Conservation (phyloP, 139 green algal species). For the Coelastrella sp. region DNA sequence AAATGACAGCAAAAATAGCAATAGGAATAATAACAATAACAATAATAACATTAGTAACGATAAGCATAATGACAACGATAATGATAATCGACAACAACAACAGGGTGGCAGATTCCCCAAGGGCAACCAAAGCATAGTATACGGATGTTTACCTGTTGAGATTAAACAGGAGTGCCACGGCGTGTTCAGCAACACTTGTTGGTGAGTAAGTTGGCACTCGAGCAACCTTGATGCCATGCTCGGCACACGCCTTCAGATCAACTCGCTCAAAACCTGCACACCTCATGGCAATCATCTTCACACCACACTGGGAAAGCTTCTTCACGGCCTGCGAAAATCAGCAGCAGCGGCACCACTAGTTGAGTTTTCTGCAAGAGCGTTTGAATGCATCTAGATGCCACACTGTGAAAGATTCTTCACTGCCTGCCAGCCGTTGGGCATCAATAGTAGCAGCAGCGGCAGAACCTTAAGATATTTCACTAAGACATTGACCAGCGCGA, state of each 20-base stretch:
- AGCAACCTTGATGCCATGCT: constrained; percentile 65
- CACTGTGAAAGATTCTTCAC: too few relatives aligned
- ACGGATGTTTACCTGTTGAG: constrained; percentile 67
- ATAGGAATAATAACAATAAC: too few relatives aligned
- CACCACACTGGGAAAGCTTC: constrained; percentile 63
- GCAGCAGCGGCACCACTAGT: background rate
- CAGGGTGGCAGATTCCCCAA: background rate
- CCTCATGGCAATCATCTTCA: constrained; percentile 78
- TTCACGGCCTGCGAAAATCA: constrained; percentile 64
- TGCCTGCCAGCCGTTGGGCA: too few relatives aligned
- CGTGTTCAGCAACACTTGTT: constrained; percentile 82
- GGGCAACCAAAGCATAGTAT: background rate
- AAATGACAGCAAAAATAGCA: too few relatives aligned
- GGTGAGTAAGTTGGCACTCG: constrained; percentile 85
- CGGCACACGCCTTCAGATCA: constrained; percentile 61
- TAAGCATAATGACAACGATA: too few relatives aligned
- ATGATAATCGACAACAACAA: too few relatives aligned
- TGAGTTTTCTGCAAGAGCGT: background rate
- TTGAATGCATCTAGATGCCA: background rate
- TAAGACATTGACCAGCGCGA: too few relatives aligned
- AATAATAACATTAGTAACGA: too few relatives aligned
- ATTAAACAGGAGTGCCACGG: constrained; percentile 73
- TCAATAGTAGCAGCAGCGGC: too few relatives aligned
- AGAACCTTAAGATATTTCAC: too few relatives aligned
- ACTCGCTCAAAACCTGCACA: constrained; percentile 84